Evolutionary conservation across 192 early-diverging fungal genomes (phyloP), one percentile per base, ranked within the genome.

Genomic region (Dissophora ornata): DNA sequence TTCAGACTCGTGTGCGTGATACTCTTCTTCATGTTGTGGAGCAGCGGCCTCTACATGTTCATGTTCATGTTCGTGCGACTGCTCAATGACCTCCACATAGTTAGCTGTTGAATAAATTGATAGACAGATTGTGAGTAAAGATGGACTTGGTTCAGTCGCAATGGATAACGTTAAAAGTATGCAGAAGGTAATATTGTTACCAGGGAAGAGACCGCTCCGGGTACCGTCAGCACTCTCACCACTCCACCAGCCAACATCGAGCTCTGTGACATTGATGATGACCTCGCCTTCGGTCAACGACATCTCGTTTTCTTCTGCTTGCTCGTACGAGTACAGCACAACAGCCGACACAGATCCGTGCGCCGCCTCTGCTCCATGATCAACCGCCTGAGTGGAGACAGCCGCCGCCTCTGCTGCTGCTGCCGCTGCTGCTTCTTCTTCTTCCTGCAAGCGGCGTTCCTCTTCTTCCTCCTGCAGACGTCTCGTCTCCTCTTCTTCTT

Each of bases 181-280:
- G 46, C 54, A 69, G 48, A 13, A 36, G 30, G 25, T 42, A 18
- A 5, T 12, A 16, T n/a, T 45, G 9, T 18, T n/a, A 45, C 44
- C 44, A 24, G 96, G 96, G 83, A 97, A 97, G 42, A 96, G 77
- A 25, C 96, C 96, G 33, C 82, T 82, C 7, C 88, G 81, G 21
- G 82, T 70, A 15, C 93, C 93, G 69, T 92, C 88, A 48, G 90
- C 81, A 57, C 89, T 91, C 25, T 84, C 84, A 51, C 94, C 96
- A 41, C 88, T 86, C 96, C 95, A 97, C 96, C 96, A 98, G 33
- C 93, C 95, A 40, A 94, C 91, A 77, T 94, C 94, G 36, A 94
- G 52, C 82, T 94, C 86, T 18, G 91, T 88, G 38, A 98, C 90
- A 28, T 88, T 85, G n/a, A 62, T 83, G 53, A 98, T 90, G 11